Percentiles rank a stretch among this genome's conserved stretches.
These are phyloP conservation scores for Papiliotrema terrestris DNA, from an alignment of 1,284 basidiomycete genomes.

Conservation along the genomic window DNA sequence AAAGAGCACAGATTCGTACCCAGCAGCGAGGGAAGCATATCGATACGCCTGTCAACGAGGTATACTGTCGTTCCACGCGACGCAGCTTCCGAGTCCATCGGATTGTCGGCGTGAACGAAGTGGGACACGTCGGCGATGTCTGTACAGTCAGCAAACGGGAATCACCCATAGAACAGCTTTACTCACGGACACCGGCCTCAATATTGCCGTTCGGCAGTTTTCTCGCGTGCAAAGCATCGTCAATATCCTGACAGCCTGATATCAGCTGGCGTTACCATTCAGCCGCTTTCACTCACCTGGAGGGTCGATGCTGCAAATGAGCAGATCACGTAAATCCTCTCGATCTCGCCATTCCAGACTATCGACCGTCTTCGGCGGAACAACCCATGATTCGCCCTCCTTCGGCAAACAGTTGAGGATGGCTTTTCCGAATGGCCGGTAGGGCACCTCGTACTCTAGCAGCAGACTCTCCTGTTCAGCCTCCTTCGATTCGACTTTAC, in stretches of 20 bases:
- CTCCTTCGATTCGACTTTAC: conserved; percentile 88
- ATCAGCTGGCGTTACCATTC: neutral
- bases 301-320: conserved; percentile 96
- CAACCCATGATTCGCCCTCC: conserved; percentile 90
- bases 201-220: conserved; percentile 88
- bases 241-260: conserved; percentile 93
- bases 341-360: conserved; percentile 74
- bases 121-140: conserved; percentile 98
- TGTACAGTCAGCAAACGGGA: conserved; percentile 40
- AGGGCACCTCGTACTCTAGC: conserved; percentile 94
- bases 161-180: neutral
- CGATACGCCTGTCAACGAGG: conserved; percentile 96
- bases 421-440: conserved; percentile 91
- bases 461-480: conserved; percentile 93
- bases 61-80: conserved; percentile 96
- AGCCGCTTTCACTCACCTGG: conserved; percentile 58
- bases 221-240: conserved; percentile 95
- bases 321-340: conserved; percentile 79
- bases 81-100: conserved; percentile 96
- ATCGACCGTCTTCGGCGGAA: conserved; percentile 67
- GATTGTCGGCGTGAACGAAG: conserved; percentile 88
- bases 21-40: conserved; percentile 92
- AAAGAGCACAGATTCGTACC: conserved; percentile 97
- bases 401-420: conserved; percentile 86
- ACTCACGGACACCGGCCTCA: conserved; percentile 95